Base-by-base conservation (phyloP, 2,329 filamentous ascomycete genomes). In the Fusarium dlaminii region DNA sequence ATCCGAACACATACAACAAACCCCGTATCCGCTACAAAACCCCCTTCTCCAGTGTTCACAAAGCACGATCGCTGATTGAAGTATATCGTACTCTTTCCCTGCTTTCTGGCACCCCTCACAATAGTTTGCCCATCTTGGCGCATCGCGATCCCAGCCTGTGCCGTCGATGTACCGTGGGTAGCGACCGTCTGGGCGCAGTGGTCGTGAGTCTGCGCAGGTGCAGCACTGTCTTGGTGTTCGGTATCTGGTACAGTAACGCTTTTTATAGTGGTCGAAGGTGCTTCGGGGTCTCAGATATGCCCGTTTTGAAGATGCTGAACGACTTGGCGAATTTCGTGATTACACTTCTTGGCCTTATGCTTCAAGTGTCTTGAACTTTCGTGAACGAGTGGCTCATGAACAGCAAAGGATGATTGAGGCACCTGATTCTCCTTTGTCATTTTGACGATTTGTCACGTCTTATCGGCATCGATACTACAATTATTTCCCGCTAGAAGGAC, bases 251-350 rank as follows among this genome's bases (percentile, higher is more conserved):
- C 51, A 54, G 24, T 39, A 17, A 5, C 51, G 24, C 4, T 22
- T 0, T 11, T 54, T 37, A 39, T 39, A 54, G 51, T 54, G 51
- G 20, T 13, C 8, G 6, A 42, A 11, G 22, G 8, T 42, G 22
- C 14, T 42, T 42, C 1, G 0, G 1, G 22, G 11, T 42, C 6
- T n/a, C 5, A 8, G 39, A n/a, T 8, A n/a, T 15, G 22, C 14
- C 14, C 3, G 22, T 10, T 42, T 42, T 42, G 22, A 42, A n/a
- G 22, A 42, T 6, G 39, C 39, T n/a, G 39, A 42, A 22, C 14
- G 39, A 42, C 39, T n/a, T n/a, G 14, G 4, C 9, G 39, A n/a
- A 6, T 42, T 15, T 42, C 22, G 39, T 6, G 22, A n/a, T n/a
- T n/a, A 42, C 0, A 14, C 22, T 9, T n/a, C 8, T 42, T 42